Percentiles rank a stretch among this genome's conserved stretches.
Evolutionary conservation across 306 rosid species (phyloP).

Genomic region (Rubus idaeus): DNA sequence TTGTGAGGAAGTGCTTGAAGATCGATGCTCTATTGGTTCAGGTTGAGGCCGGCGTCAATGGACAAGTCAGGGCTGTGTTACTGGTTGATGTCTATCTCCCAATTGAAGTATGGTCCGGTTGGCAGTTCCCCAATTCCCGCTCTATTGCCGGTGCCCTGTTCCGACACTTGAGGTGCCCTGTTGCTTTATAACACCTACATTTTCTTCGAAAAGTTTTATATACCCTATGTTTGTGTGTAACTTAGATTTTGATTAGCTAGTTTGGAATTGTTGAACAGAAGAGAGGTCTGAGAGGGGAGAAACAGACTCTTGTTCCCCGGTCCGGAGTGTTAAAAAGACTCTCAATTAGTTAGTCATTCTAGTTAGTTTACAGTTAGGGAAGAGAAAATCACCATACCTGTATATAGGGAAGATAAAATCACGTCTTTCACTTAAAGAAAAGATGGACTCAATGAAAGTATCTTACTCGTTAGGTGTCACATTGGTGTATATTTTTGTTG

Average conservation of each 20-base stretch:
- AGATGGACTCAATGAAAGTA: no score
- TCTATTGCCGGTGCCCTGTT: slow-evolving; percentile 68
- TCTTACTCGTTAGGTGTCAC: no score
- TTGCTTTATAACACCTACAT: background rate
- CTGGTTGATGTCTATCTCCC: slow-evolving; percentile 77
- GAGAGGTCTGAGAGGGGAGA: no score
- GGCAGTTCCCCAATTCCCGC: slow-evolving; percentile 75
- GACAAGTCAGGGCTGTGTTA: slow-evolving; percentile 54
- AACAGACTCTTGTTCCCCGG: background rate
- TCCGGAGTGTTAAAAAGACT: background rate
- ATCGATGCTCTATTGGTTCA: slow-evolving; percentile 50
- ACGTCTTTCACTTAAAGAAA: no score
- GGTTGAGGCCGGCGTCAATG: slow-evolving; percentile 32
- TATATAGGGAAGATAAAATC: no score
- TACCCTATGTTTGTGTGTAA: background rate
- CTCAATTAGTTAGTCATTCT: background rate
- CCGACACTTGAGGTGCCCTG: slow-evolving; percentile 67
- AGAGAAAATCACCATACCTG: no score
- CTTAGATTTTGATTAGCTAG: background rate
- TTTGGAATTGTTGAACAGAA: no score
- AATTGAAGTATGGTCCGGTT: slow-evolving; percentile 53
- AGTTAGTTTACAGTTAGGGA: background rate
- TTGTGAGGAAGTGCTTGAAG: slow-evolving; percentile 47
- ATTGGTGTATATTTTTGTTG: no score
- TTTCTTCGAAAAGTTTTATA: background rate